Evolutionary conservation across 495 filamentous ascomycete genomes (phyloP), one percentile per base, ranked within the genome.

Genomic region (Neurospora sp.): DNA sequence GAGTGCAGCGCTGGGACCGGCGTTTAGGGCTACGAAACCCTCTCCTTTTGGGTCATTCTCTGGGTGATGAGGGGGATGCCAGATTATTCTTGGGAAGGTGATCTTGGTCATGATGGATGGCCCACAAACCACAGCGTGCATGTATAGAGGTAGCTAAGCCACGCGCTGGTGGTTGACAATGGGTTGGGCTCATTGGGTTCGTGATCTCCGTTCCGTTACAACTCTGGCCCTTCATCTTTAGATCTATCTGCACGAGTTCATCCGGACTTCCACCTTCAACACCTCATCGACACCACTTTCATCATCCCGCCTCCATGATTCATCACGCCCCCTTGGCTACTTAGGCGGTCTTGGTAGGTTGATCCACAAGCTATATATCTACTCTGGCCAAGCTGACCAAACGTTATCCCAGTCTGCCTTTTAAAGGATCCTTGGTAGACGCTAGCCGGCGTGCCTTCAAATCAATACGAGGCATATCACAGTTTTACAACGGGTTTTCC

Each of bases 1-100:
- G 68, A 92, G 90, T 76, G 92, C 92, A 9, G 92, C 92, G 16
- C 84, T 94, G 5, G 92, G 92, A 12, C 90, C 74, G 27, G 76
- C 76, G 4, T 72, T 75, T 27, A 89, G 22, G 91, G 76, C 76
- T 3, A 77, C 76, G 39, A 74, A 71, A 42, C 73, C 73, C 22
- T 72, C 74, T n/a, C 71, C 73, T 14, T 59, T 59, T 38, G 70
- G 46, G 73, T 65, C 73, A 7, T 74, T 61, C 18, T 65, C 53
- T 10, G 27, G 27, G 12, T 40, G 11, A 40, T 40, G 27, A 31
- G 27, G 27, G 27, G 27, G 27, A 31, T 31, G 27, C 27, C 27
- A 31, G 27, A 31, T 31, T 31, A 31, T 31, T 31, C 27, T 31
- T 31, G 27, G 27, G 27, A 31, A 31, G 27, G 3, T 40, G 4